phyloP scores from a whole-genome alignment of 108 stramenopile species.

The Cyclostephanos invisitatus region DNA sequence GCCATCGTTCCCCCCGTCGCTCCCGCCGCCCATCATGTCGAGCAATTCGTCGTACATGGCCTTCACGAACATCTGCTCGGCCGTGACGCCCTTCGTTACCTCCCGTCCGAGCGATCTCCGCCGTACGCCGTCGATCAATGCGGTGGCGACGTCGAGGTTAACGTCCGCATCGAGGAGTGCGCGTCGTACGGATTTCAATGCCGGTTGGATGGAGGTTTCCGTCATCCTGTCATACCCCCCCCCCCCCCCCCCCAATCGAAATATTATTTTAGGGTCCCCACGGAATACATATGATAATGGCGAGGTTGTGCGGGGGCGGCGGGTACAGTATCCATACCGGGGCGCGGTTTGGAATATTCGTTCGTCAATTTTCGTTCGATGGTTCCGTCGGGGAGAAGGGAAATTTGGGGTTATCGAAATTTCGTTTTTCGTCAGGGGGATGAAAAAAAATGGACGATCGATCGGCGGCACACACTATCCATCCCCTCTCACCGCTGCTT shows the following conservation, averaged over 20 bases:
- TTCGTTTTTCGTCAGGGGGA: too few relatives aligned
- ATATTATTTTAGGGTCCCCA: too few relatives aligned
- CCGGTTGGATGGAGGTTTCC: slow-evolving; percentile 77
- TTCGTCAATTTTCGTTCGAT: too few relatives aligned
- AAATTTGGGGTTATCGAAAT: too few relatives aligned
- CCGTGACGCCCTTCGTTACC: slow-evolving; percentile 84
- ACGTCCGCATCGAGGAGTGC: slow-evolving; percentile 92
- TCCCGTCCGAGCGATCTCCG: slow-evolving; percentile 82
- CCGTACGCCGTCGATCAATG: slow-evolving; percentile 88
- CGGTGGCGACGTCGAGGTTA: slow-evolving; percentile 87
- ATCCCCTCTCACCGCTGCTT: slow-evolving; percentile 61
- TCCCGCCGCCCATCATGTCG: slow-evolving; percentile 90
- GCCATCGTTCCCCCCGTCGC: slow-evolving; percentile 14
- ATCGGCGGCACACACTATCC: too few relatives aligned
- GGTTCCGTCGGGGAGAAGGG: too few relatives aligned
- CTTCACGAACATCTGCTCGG: slow-evolving; percentile 93
- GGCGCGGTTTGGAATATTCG: too few relatives aligned
- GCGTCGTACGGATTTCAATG: slow-evolving; percentile 84
- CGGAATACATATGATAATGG: too few relatives aligned
- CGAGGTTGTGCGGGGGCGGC: too few relatives aligned
- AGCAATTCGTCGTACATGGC: slow-evolving; percentile 95
- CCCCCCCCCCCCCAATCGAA: too few relatives aligned
- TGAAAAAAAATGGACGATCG: too few relatives aligned
- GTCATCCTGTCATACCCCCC: slow-evolving; percentile 58
- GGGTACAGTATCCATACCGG: too few relatives aligned